Conservation (phyloP, 768 basidiomycete species). For the Tricholoma bakamatsutake region DNA sequence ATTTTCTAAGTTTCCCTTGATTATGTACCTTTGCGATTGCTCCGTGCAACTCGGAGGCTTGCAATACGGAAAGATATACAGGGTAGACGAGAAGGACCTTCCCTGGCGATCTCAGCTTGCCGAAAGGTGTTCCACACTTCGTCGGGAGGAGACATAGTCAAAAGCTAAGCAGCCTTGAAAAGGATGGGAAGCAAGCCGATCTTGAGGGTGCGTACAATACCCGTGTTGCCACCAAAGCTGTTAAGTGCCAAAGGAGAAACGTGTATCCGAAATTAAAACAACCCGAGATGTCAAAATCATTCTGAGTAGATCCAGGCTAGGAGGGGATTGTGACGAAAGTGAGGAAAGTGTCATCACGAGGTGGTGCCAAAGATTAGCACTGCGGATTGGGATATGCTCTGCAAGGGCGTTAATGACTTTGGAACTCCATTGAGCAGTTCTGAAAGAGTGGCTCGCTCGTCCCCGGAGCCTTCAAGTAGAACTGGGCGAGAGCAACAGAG, state of each 20-base stretch:
- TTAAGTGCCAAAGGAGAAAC: background rate
- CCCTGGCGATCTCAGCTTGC: background rate
- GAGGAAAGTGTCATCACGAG: background rate
- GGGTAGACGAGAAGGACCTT: background rate
- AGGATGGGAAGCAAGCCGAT: background rate
- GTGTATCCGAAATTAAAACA: background rate
- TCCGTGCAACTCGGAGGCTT: no score
- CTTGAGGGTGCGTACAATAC: background rate
- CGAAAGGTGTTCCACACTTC: background rate
- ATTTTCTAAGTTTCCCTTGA: background rate
- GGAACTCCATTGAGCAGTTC: background rate
- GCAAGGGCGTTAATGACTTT: background rate
- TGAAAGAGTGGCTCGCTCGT: background rate
- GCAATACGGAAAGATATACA: no score
- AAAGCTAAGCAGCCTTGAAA: background rate
- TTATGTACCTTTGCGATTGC: no score
- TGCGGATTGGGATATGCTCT: background rate
- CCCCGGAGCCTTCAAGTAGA: background rate
- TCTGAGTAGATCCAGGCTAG: background rate
- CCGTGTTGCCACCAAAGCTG: background rate
- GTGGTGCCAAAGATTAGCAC: background rate
- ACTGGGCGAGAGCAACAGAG: background rate
- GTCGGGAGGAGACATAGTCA: background rate
- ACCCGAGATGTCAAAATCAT: background rate
- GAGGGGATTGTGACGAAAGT: background rate